phyloP scores from a whole-genome alignment of 371 early-diverging fungal species.

The Mucor lusitanicus region DNA sequence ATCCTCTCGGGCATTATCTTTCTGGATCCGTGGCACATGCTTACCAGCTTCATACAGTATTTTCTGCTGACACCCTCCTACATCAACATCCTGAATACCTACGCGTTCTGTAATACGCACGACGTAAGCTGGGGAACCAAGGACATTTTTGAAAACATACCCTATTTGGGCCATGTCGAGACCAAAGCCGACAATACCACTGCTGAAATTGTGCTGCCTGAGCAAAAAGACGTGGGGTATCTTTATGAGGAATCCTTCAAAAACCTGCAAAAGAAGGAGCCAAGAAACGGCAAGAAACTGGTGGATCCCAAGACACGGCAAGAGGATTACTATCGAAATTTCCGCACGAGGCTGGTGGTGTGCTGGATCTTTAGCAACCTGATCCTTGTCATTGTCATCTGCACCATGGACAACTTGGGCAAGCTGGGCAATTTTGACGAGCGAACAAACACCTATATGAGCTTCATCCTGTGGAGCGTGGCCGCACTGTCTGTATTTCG shows the following conservation, averaged over 20 bases:
- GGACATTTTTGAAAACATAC: conserved; percentile 63
- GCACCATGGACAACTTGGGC: conserved; percentile 29
- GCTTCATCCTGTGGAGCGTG: conserved; percentile 86
- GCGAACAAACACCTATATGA: conserved; percentile 55
- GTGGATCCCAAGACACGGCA: conserved; percentile 73
- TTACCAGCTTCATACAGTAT: conserved; percentile 88
- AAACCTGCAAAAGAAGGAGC: conserved; percentile 34
- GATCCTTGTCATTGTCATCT: conserved; percentile 59
- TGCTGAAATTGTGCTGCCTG: conserved; percentile 63
- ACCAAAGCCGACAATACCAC: conserved; percentile 39
- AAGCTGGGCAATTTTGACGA: conserved; percentile 48
- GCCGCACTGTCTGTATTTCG: conserved; percentile 73
- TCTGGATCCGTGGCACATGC: conserved; percentile 95
- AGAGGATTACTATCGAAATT: conserved; percentile 83
- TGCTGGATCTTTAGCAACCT: conserved; percentile 84
- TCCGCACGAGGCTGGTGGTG: conserved; percentile 82
- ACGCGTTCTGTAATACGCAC: conserved; percentile 91
- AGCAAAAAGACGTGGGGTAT: conserved; percentile 64
- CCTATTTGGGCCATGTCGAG: conserved; percentile 52
- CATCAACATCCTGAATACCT: conserved; percentile 89
- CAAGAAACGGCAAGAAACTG: conserved; percentile 9
- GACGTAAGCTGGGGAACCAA: conserved; percentile 97
- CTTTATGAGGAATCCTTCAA: conserved; percentile 69
- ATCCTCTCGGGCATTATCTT: conserved; percentile 72
- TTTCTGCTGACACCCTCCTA: conserved; percentile 80